phyloP scores from a whole-genome alignment of 1,284 basidiomycete species.

The Ceratobasidium theobromae region DNA sequence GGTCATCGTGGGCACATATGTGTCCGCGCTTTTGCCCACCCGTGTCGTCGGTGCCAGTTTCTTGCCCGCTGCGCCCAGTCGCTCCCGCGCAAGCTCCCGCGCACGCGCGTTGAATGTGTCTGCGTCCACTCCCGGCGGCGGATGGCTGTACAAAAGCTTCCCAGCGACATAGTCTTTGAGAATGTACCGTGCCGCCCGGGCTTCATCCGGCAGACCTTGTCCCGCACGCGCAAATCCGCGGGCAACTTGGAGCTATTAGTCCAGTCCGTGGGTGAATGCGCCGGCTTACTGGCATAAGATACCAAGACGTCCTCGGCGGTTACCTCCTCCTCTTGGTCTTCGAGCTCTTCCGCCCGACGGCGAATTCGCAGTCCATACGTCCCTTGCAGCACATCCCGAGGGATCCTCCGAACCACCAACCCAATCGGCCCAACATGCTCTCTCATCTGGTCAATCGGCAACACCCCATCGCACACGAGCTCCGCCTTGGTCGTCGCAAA shows the following conservation, averaged over 20 bases:
- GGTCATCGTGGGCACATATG: conserved; percentile 60
- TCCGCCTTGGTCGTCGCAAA: conserved; percentile 96
- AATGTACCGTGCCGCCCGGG: conserved; percentile 87
- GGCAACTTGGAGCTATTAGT: conserved; percentile 60
- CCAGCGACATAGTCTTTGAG: conserved; percentile 98
- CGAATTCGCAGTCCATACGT: conserved; percentile 86
- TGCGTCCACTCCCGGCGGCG: conserved; percentile 70
- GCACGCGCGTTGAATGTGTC: conserved; percentile 79
- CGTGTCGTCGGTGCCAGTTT: conserved; percentile 85
- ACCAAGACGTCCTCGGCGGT: conserved; percentile 84
- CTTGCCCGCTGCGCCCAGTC: conserved; percentile 58
- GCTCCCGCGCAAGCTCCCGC: conserved; percentile 61
- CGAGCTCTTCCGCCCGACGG: conserved; percentile 78
- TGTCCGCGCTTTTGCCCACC: conserved; percentile 80
- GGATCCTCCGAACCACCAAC: conserved; percentile 79
- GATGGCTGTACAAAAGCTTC: conserved; percentile 87
- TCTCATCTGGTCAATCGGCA: conserved; percentile 97
- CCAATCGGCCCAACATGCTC: conserved; percentile 89
- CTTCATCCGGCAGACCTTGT: conserved; percentile 97
- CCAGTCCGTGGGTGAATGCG: conserved; percentile 25
- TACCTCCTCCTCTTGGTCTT: conserved; percentile 56
- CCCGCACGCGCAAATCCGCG: conserved; percentile 91
- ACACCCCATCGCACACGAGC: conserved; percentile 92
- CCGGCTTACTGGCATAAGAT: conserved; percentile 82
- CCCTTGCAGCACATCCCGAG: conserved; percentile 83